Conservation (phyloP, 805 yeast species). For the Cyberlindnera suaveolens region DNA sequence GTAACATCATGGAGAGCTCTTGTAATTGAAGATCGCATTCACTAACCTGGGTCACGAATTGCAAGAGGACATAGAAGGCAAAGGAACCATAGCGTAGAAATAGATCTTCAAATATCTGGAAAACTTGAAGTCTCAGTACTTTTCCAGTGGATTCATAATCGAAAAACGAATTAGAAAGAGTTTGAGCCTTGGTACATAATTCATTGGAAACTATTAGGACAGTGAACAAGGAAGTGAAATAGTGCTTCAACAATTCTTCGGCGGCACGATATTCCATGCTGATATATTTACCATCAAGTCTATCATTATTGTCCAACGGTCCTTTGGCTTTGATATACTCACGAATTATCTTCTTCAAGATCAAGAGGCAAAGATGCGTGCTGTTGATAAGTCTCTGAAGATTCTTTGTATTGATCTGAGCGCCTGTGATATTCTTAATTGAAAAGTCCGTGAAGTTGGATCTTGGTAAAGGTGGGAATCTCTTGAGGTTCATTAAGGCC, state of each 20-base stretch:
- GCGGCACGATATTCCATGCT: constrained; percentile 9
- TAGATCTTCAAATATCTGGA: constrained; percentile 28
- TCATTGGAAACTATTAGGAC: constrained; percentile 10
- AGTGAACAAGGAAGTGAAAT: constrained; percentile 11
- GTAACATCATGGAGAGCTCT: constrained; percentile 21
- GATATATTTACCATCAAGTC: constrained; percentile 3
- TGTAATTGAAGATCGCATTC: constrained; percentile 30
- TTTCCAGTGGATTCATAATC: constrained; percentile 13
- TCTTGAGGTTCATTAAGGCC: constrained; percentile 7
- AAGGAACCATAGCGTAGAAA: constrained; percentile 31
- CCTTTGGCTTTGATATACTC: constrained; percentile 4
- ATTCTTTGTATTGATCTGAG: constrained; percentile 12
- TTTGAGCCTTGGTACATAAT: constrained; percentile 14
- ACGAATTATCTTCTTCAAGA: constrained; percentile 7
- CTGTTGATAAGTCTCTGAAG: constrained; percentile 10
- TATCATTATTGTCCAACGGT: constrained; percentile 2
- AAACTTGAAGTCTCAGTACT: constrained; percentile 19
- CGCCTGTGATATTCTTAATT: constrained; percentile 3
- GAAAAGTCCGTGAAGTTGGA: constrained; percentile 17
- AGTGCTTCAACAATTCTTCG: constrained; percentile 11
- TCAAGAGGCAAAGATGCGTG: constrained; percentile 6
- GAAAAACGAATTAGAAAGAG: constrained; percentile 5
- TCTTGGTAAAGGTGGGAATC: constrained; percentile 24
- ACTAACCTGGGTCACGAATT: constrained; percentile 28
- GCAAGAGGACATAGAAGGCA: constrained; percentile 29